phyloP scores from a whole-genome alignment of 305 asterid genomes.

The Plantago coronopus region DNA sequence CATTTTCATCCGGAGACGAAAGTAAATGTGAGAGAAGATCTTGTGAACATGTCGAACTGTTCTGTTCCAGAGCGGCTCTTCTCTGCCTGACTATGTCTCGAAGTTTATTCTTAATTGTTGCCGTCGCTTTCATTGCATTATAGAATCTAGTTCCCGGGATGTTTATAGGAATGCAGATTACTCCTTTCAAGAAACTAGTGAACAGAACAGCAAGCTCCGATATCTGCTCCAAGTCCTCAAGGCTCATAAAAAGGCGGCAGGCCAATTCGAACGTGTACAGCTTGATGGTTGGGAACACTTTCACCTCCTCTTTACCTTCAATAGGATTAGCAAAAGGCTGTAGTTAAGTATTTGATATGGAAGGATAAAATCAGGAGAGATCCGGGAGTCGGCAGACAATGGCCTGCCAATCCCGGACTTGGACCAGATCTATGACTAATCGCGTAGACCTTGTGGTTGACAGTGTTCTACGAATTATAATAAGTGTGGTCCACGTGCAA shows the following conservation, averaged over 20 bases:
- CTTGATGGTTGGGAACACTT: constrained; percentile 42
- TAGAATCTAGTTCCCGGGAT: constrained; percentile 52
- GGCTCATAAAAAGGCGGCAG: constrained; percentile 56
- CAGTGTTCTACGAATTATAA: too few relatives aligned
- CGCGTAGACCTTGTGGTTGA: too few relatives aligned
- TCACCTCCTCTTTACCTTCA: constrained; percentile 45
- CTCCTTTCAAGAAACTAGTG: constrained; percentile 43
- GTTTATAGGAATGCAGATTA: constrained; percentile 43
- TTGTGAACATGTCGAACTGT: constrained; percentile 28
- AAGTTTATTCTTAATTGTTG: constrained; percentile 31
- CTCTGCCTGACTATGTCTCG: constrained; percentile 38
- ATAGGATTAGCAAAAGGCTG: neutral
- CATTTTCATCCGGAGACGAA: constrained; percentile 41
- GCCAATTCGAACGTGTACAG: constrained; percentile 54
- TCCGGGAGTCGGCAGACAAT: too few relatives aligned
- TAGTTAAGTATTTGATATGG: too few relatives aligned
- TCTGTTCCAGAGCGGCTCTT: constrained; percentile 34
- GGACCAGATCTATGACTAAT: too few relatives aligned
- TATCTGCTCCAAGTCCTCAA: constrained; percentile 42
- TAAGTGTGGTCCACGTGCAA: too few relatives aligned
- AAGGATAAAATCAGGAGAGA: neutral
- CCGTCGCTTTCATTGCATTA: constrained; percentile 43
- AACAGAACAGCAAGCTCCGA: constrained; percentile 41
- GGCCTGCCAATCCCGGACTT: too few relatives aligned
- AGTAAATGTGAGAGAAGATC: constrained; percentile 66